Evolutionary conservation across 345 rosid species (phyloP).

Genomic region (Gossypium mustelinum): DNA sequence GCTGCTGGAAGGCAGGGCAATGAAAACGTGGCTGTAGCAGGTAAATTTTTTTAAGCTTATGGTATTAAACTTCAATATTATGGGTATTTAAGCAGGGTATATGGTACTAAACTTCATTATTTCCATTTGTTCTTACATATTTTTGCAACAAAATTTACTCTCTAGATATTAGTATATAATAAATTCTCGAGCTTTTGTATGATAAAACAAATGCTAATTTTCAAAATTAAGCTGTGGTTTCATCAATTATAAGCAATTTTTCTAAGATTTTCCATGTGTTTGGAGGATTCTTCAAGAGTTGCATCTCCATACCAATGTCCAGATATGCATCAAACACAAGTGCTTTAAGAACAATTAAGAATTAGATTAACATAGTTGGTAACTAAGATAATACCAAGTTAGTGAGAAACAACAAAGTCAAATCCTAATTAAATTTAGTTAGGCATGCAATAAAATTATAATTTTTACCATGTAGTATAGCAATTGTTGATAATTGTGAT

Average conservation of each 20-base stretch:
- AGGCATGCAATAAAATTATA: background rate
- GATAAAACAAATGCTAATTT: background rate
- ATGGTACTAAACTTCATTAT: background rate
- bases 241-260: background rate
- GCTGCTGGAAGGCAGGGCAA: conserved; percentile 63
- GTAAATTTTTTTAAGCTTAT: conserved; percentile 28
- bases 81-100: background rate
- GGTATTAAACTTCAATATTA: background rate
- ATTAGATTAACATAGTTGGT: background rate
- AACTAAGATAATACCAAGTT: background rate
- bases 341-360: background rate
- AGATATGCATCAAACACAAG: background rate
- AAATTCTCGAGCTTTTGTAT: background rate
- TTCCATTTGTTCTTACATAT: background rate
- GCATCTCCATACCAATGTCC: background rate
- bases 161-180: background rate
- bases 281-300: background rate
- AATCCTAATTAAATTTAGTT: background rate
- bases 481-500: background rate
- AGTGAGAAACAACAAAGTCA: no score
- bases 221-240: background rate
- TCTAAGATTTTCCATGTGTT: background rate
- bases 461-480: background rate
- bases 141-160: background rate
- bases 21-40: conserved; percentile 50